These are phyloP conservation scores for Fusarium temperatum DNA, from an alignment of 2,329 filamentous ascomycete genomes.

Conservation along the genomic window DNA sequence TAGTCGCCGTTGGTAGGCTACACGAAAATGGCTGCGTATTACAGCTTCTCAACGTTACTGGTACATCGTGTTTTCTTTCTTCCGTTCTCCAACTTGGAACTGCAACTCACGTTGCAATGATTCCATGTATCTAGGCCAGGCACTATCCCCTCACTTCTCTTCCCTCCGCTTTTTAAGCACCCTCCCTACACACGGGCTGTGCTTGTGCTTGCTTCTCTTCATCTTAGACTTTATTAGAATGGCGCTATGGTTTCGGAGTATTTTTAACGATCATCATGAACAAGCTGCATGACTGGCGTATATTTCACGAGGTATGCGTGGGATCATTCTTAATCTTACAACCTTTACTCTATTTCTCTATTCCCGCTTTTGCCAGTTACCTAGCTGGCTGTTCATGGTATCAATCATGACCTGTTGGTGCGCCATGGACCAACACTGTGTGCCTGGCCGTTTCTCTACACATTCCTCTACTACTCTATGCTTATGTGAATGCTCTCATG, in stretches of 20 bases:
- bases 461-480: background rate
- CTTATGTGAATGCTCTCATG: slow-evolving; percentile 2
- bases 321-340: slow-evolving; percentile 41
- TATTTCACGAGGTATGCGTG: slow-evolving; percentile 49
- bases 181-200: background rate
- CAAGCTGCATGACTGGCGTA: slow-evolving; percentile 44
- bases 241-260: slow-evolving; percentile 38
- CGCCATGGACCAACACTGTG: slow-evolving; percentile 16
- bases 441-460: slow-evolving; percentile 26
- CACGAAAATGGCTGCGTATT: background rate
- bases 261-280: slow-evolving; percentile 42
- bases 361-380: background rate
- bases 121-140: slow-evolving; percentile 34
- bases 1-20: slow-evolving; percentile 50
- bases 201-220: slow-evolving; percentile 11
- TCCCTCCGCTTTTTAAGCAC: background rate
- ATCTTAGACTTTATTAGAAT: slow-evolving; percentile 29
- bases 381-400: slow-evolving; percentile 13
- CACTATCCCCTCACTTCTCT: slow-evolving; percentile 20
- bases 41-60: slow-evolving; percentile 9
- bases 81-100: slow-evolving; percentile 7
- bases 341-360: slow-evolving; percentile 15
- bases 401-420: slow-evolving; percentile 16
- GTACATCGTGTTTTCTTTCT: slow-evolving; percentile 27
- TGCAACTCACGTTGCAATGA: slow-evolving; percentile 11